Percentiles rank a stretch among this genome's conserved stretches.
These are phyloP conservation scores for Epichloe sibirici DNA, from an alignment of 2,329 filamentous ascomycete genomes.

Conservation along the genomic window DNA sequence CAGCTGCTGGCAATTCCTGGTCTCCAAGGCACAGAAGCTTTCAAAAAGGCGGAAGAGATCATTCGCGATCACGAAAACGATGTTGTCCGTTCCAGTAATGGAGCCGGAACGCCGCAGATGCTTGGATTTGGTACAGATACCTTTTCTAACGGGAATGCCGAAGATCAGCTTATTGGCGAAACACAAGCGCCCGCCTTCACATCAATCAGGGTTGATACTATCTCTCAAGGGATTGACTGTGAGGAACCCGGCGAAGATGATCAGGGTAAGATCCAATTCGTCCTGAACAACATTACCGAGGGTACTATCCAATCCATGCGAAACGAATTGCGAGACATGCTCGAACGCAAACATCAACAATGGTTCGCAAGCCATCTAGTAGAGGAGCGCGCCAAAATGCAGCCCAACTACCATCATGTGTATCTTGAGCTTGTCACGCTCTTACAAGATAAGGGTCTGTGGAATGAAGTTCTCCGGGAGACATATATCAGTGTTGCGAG, in stretches of 20 bases:
- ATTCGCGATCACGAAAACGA: constrained; percentile 57
- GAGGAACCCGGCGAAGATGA: constrained; percentile 75
- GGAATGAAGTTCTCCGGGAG: constrained; percentile 82
- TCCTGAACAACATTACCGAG: constrained; percentile 91
- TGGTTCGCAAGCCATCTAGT: constrained; percentile 97
- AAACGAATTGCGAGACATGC: constrained; percentile 62
- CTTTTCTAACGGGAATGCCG: constrained; percentile 57
- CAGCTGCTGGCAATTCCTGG: constrained; percentile 71
- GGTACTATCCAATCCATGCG: constrained; percentile 78
- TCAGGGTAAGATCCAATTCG: constrained; percentile 89
- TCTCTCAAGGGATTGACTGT: constrained; percentile 49
- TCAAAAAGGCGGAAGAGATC: constrained; percentile 69
- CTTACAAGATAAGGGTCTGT: constrained; percentile 67
- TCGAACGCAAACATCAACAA: constrained; percentile 74
- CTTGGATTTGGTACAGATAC: constrained; percentile 31
- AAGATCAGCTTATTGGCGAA: constrained; percentile 48
- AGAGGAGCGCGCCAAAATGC: constrained; percentile 90
- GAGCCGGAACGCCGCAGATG: constrained; percentile 26
- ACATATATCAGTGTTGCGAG: constrained; percentile 79
- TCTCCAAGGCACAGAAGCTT: constrained; percentile 75
- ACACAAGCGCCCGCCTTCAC: constrained; percentile 59
- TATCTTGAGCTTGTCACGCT: constrained; percentile 83
- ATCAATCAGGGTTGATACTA: constrained; percentile 65
- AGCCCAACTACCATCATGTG: constrained; percentile 89
- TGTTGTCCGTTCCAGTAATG: constrained; percentile 42